phyloP scores from a whole-genome alignment of 345 rosid species.

The Eucalyptus dawsonii region DNA sequence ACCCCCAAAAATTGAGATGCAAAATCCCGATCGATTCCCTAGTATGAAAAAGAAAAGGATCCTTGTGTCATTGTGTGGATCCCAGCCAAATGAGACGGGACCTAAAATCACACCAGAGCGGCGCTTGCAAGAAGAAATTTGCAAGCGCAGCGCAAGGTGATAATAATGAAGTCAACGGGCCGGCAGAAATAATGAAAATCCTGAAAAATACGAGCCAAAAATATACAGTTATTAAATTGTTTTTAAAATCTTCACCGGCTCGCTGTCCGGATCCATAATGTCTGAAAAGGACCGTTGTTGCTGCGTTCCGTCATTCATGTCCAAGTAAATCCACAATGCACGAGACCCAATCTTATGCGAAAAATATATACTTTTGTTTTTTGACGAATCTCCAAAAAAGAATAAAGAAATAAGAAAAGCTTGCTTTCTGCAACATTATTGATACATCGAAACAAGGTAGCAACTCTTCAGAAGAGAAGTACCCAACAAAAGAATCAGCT shows the following conservation, averaged over 20 bases:
- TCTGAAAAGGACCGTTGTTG: neutral
- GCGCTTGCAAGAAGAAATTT: neutral
- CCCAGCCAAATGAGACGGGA: neutral
- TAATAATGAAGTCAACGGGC: neutral
- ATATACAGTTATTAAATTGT: neutral
- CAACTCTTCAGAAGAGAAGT: neutral
- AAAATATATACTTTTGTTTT: neutral
- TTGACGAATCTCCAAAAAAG: neutral
- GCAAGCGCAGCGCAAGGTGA: neutral
- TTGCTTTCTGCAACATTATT: neutral
- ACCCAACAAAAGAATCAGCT: neutral
- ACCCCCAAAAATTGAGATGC: neutral
- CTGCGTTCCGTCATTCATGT: neutral
- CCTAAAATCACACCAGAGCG: neutral
- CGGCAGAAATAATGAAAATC: neutral
- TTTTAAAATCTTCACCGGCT: neutral
- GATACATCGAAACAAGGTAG: neutral
- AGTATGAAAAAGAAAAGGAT: neutral
- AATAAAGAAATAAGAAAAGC: neutral
- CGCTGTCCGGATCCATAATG: neutral
- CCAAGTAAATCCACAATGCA: neutral
- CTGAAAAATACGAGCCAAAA: neutral
- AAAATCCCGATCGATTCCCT: neutral
- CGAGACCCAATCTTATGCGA: neutral
- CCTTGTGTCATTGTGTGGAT: neutral